Evolutionary conservation across 805 yeast species (phyloP).

Genomic region (Priceomyces melissophilus): DNA sequence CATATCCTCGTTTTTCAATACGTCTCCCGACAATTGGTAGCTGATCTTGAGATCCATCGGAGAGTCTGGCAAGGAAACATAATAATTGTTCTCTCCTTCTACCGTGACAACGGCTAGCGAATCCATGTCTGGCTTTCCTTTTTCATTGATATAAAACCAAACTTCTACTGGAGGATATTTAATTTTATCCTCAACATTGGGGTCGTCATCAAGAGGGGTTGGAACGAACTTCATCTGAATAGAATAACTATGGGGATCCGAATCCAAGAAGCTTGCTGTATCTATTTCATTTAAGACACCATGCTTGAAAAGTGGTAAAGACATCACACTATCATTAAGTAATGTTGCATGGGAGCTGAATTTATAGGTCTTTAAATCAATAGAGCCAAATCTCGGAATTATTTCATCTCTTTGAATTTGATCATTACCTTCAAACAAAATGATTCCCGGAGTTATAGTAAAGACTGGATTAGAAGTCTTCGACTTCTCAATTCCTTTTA

Average conservation of each 20-base stretch:
- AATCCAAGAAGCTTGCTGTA: slow-evolving; percentile 19
- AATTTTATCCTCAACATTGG: slow-evolving; percentile 14
- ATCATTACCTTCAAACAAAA: slow-evolving; percentile 23
- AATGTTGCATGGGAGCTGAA: slow-evolving; percentile 35
- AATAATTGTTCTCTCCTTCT: slow-evolving; percentile 41
- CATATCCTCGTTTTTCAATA: slow-evolving; percentile 16
- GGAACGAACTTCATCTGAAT: slow-evolving; percentile 48
- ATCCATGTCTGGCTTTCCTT: slow-evolving; percentile 33
- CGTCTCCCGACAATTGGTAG: slow-evolving; percentile 34
- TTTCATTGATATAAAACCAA: slow-evolving; percentile 45
- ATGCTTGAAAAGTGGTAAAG: slow-evolving; percentile 23
- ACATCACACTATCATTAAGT: slow-evolving; percentile 27
- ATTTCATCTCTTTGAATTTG: not conserved
- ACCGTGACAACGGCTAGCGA: slow-evolving; percentile 42
- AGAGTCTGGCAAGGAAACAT: slow-evolving; percentile 40
- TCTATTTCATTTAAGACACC: slow-evolving; percentile 9
- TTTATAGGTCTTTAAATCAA: slow-evolving; percentile 10
- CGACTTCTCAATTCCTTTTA: slow-evolving; percentile 18
- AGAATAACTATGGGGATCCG: slow-evolving; percentile 33
- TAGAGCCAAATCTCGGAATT: slow-evolving; percentile 4
- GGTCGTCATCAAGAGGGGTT: slow-evolving; percentile 30
- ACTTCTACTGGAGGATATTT: slow-evolving; percentile 54
- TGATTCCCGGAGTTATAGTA: slow-evolving; percentile 38
- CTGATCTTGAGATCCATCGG: slow-evolving; percentile 45
- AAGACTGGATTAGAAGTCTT: slow-evolving; percentile 25